Evolutionary conservation across 1,139 yeast species (phyloP).

Genomic region (Pichia sp.): DNA sequence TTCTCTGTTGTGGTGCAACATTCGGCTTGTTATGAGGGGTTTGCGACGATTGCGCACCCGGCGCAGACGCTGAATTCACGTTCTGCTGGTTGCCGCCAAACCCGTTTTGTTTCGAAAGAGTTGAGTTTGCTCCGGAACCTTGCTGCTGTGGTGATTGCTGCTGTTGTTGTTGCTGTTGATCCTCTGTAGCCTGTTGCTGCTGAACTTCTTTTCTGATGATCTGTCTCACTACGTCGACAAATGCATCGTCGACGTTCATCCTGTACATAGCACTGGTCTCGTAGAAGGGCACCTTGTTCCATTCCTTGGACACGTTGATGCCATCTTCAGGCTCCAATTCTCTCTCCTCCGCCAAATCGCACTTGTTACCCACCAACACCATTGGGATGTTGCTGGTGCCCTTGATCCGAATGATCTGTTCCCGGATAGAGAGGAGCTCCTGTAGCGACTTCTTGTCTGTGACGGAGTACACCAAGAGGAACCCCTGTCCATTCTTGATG

Average conservation of each 20-base stretch:
- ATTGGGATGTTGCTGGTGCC: slow-evolving; percentile 72
- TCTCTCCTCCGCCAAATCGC: slow-evolving; percentile 78
- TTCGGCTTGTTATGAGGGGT: not conserved
- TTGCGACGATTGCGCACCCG: not conserved
- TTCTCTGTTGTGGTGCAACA: not conserved
- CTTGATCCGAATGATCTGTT: slow-evolving; percentile 82
- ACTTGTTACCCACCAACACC: slow-evolving; percentile 71
- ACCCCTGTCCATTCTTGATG: slow-evolving; percentile 93
- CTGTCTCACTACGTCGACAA: slow-evolving; percentile 52
- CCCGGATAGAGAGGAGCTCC: slow-evolving; percentile 73
- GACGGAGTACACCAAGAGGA: slow-evolving; percentile 77
- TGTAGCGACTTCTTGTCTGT: slow-evolving; percentile 76
- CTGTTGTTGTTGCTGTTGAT: slow-evolving; percentile 8
- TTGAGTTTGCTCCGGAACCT: not conserved
- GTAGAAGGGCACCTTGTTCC: slow-evolving; percentile 70
- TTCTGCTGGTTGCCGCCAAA: not conserved
- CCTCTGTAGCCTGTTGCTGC: slow-evolving; percentile 18
- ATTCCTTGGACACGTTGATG: slow-evolving; percentile 65
- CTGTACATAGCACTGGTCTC: slow-evolving; percentile 94
- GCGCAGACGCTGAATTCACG: not conserved
- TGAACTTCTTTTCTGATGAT: slow-evolving; percentile 71
- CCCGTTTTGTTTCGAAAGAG: not conserved
- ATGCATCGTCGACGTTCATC: slow-evolving; percentile 90
- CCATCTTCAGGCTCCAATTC: slow-evolving; percentile 83
- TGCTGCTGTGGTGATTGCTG: slow-evolving; percentile 6